Evolutionary conservation across 345 rosid genomes (phyloP).

Genomic region (Eucalyptus curtisii): DNA sequence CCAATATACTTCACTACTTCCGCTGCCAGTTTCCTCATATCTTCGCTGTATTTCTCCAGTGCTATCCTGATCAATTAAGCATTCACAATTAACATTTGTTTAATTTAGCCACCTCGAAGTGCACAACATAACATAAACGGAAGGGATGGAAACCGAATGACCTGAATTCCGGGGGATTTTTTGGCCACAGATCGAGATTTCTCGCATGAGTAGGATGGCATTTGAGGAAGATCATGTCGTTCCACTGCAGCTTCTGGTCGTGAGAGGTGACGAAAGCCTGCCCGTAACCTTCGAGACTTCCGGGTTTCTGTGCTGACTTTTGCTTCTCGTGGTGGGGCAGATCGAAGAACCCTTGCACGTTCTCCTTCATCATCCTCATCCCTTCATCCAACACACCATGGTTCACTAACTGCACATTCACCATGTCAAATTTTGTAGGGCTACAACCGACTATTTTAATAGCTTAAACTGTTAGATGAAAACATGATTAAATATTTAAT

Average conservation of each 20-base stretch:
- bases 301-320: constrained; percentile 6
- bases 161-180: constrained; percentile 6
- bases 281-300: constrained; percentile 13
- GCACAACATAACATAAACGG: background rate
- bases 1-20: background rate
- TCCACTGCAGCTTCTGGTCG: constrained; percentile 12
- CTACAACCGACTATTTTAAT: too few relatives aligned
- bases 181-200: constrained; percentile 7
- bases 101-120: background rate
- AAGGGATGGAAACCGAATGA: background rate
- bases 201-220: background rate
- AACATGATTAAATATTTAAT: too few relatives aligned
- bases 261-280: constrained; percentile 17
- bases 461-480: too few relatives aligned
- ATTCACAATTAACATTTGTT: background rate
- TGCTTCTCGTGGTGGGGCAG: constrained; percentile 3
- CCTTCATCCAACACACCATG: background rate
- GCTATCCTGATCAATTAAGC: background rate
- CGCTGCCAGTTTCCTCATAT: background rate
- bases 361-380: background rate
- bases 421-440: too few relatives aligned
- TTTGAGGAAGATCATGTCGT: constrained; percentile 15
- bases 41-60: background rate
- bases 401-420: background rate
- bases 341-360: background rate